Evolutionary conservation across 306 rosid genomes (phyloP), one percentile per base, ranked within the genome.

Genomic region (Glycyrrhiza uralensis): DNA sequence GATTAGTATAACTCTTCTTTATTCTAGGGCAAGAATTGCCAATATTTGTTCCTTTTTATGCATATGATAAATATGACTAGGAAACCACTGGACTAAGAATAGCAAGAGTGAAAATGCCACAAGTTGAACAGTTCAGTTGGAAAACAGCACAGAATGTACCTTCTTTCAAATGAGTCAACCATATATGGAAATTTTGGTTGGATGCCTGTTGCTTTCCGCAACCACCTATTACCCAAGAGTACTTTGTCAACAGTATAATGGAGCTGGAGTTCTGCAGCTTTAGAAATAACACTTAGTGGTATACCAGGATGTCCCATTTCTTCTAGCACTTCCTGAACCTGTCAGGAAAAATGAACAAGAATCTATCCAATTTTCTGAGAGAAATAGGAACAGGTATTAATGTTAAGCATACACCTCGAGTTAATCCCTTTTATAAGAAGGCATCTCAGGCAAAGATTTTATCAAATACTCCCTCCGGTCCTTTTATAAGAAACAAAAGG

Each of bases 151-250:
- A 15, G 4, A 35, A 42, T 18, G 51, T 85, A 95, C 97, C 99
- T 91, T 83, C 87, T 91, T 84, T 95, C 99, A 65, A 95, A 95
- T 12, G 97, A 86, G 86, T 95, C 99, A 44, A 95, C 97, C 89
- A 95, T 68, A 72, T 89, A 95, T 6, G 99, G 99, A 83, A 95
- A 95, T 45, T 84, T 88, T 7, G 97, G 99, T 49, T 95, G 99
- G 82, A 95, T 95, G 75, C 97, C 97, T 28, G 90, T 82, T 59
- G 96, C 96, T 87, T 83, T 95, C 72, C 99, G 86, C 65, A 95
- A 61, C 99, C 97, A 91, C 85, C 97, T 89, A 79, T 91, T 95
- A 56, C 99, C 99, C 29, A 94, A 89, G 73, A 94, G 78, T 18
- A 84, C 89, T 66, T 75, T 88, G 77, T 95, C 99, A 63, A 91